phyloP scores from a whole-genome alignment of 345 rosid species.

The Salix viminalis region DNA sequence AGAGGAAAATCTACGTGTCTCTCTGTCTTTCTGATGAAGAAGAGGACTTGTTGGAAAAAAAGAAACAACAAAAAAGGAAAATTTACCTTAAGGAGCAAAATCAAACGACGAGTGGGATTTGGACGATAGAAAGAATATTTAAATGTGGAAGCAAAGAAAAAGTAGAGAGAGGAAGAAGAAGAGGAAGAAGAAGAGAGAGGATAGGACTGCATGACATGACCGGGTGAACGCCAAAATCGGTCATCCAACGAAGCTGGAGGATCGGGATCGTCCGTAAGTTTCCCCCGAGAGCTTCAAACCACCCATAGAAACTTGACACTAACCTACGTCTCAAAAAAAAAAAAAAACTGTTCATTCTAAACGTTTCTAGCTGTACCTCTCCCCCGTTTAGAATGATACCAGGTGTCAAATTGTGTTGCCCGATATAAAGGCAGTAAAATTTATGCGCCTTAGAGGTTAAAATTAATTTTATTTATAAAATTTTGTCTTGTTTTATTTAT shows the following conservation, averaged over 20 bases:
- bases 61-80: background rate
- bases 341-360: conserved; percentile 1
- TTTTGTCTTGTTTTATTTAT: no score
- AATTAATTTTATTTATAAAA: no score
- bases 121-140: conserved; percentile 15
- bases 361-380: no score
- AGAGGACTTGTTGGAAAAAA: background rate
- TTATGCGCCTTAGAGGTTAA: no score
- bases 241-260: conserved; percentile 38
- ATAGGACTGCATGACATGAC: conserved; percentile 39
- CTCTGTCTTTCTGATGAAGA: background rate
- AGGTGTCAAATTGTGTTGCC: no score
- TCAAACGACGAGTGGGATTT: conserved; percentile 28
- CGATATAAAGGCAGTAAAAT: no score
- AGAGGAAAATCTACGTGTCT: background rate
- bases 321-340: background rate
- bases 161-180: background rate
- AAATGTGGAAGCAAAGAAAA: conserved; percentile 17
- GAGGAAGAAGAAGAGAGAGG: conserved; percentile 8
- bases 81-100: conserved; percentile 36
- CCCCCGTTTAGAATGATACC: no score
- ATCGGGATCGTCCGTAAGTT: conserved; percentile 35
- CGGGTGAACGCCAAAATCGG: conserved; percentile 58
- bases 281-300: conserved; percentile 13
- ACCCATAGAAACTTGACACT: conserved; percentile 1